Evolutionary conservation across 2,329 filamentous ascomycete genomes (phyloP), one percentile per base, ranked within the genome.

Genomic region (Westerdykella sp.): DNA sequence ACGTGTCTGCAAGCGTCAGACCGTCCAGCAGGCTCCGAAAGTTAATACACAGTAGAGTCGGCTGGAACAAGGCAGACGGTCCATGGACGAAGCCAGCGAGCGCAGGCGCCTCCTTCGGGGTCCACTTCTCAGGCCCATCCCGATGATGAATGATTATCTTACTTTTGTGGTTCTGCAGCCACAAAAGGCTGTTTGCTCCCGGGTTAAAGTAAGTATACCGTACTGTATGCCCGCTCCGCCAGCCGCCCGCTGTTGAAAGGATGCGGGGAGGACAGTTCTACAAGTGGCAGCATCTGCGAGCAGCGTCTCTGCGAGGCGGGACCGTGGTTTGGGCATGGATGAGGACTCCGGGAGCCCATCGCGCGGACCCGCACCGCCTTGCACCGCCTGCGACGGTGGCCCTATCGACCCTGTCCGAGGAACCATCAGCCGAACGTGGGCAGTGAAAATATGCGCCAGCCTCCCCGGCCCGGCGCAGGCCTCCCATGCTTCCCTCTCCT

Each of bases 391-490:
- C n/a, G n/a, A n/a, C n/a, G n/a, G n/a, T n/a, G 11, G 25, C 25
- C 11, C 25, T 28, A 14, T 35, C 32, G 25, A 28, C 25, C 25
- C 25, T 28, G 25, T 28, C 53, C 59, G 58, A 55, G 63, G 64
- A 67, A 67, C 63, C 43, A 67, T 67, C 62, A 67, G 64, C 64
- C 64, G 64, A 67, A 67, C 64, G 56, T 60, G 51, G 56, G 56
- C 54, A 59, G 57, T 59, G 63, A 64, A 51, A 14, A 35, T 14
- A 15, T 18, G 32, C 32, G 32, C n/a, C 32, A 14, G 32, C n/a
- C 32, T 18, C 32, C 32, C 32, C 16, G 32, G n/a, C 9, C 32
- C n/a, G 25, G 32, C 10, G 54, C 56, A 54, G 46, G 32, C 49
- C 52, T 55, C 51, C 59, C 60, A 59, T 59, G 55, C 53, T 34